Percentiles rank a stretch among this genome's conserved stretches.
These are phyloP conservation scores for Tagetes patula DNA, from an alignment of 129 eudicot species.

Conservation along the genomic window DNA sequence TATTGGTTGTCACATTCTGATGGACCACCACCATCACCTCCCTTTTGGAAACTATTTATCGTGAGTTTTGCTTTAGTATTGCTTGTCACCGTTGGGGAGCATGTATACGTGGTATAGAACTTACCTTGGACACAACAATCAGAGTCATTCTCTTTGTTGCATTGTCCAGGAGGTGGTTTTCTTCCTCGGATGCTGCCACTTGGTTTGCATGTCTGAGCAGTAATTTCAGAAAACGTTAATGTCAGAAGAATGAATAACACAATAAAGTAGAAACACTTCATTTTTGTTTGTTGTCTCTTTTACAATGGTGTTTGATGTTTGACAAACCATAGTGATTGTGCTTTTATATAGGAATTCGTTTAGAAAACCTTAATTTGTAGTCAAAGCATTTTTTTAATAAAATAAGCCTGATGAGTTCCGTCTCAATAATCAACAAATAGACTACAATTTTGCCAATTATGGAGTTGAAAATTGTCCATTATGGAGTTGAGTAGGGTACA, in stretches of 20 bases:
- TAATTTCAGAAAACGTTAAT: neutral
- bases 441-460: slow-evolving; percentile 4
- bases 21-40: slow-evolving; percentile 55
- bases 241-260: slow-evolving; percentile 18
- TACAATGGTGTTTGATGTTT: neutral
- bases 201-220: slow-evolving; percentile 39
- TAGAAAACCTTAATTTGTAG: neutral
- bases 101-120: slow-evolving; percentile 42
- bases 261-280: slow-evolving; percentile 31
- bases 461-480: neutral
- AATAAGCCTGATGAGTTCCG: neutral
- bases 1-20: slow-evolving; percentile 48
- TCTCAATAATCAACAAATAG: neutral
- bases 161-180: slow-evolving; percentile 44
- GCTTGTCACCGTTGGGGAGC: slow-evolving; percentile 45
- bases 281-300: neutral
- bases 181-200: slow-evolving; percentile 42
- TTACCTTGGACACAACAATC: slow-evolving; percentile 47
- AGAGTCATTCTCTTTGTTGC: slow-evolving; percentile 38
- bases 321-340: neutral
- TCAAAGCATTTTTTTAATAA: neutral
- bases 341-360: neutral
- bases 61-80: slow-evolving; percentile 44
- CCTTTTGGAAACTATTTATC: slow-evolving; percentile 46
- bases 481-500: neutral